Conservation (phyloP, 2,329 filamentous ascomycete species). For the Trichoderma koningiopsis region DNA sequence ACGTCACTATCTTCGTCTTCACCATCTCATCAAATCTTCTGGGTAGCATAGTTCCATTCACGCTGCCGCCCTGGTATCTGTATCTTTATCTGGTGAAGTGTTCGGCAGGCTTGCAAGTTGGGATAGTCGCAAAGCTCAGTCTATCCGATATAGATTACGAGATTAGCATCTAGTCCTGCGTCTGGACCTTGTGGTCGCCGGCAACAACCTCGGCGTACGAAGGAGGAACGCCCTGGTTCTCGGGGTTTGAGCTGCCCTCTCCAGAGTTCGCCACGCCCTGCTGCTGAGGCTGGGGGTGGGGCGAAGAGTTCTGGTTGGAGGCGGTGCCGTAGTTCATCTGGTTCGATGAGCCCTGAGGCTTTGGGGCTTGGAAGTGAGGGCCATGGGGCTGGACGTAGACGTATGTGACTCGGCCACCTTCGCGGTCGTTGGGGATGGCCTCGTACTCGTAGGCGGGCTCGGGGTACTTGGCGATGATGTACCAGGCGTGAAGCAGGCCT, state of each 20-base stretch:
- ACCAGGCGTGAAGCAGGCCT: slow-evolving; percentile 93
- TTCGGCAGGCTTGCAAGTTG: background rate
- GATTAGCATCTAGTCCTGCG: slow-evolving; percentile 33
- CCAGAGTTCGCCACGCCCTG: slow-evolving; percentile 42
- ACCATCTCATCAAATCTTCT: background rate
- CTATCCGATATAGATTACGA: background rate
- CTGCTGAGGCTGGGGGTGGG: slow-evolving; percentile 33
- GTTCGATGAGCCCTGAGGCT: slow-evolving; percentile 27
- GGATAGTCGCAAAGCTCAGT: background rate
- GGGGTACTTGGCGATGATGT: slow-evolving; percentile 91
- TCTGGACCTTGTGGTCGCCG: slow-evolving; percentile 89
- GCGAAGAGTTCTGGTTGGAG: background rate
- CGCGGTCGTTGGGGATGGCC: slow-evolving; percentile 48
- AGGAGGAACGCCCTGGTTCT: slow-evolving; percentile 61
- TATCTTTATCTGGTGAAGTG: background rate
- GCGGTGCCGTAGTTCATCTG: slow-evolving; percentile 52
- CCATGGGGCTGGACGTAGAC: slow-evolving; percentile 66
- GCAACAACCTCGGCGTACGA: slow-evolving; percentile 88
- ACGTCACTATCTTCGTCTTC: background rate
- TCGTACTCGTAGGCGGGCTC: slow-evolving; percentile 74
- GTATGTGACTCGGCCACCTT: slow-evolving; percentile 68
- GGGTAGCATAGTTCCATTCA: background rate
- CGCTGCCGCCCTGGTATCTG: background rate
- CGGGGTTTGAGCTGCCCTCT: slow-evolving; percentile 42
- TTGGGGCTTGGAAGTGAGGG: slow-evolving; percentile 41